Conservation (phyloP, 768 basidiomycete genomes). For the Collybiopsis confluens region DNA sequence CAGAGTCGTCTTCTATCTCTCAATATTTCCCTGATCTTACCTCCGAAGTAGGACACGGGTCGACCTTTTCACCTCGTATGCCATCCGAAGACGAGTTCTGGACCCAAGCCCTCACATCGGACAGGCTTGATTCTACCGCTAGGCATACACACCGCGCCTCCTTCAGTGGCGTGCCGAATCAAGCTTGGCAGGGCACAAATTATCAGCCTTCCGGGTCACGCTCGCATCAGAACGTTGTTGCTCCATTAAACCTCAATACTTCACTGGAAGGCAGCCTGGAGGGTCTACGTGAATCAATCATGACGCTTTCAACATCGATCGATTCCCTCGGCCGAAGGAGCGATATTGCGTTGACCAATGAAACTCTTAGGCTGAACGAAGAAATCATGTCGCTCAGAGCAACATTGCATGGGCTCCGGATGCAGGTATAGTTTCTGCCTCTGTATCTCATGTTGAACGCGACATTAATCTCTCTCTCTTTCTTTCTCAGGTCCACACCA, state of each 20-base stretch:
- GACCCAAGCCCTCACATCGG: not conserved
- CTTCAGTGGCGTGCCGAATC: slow-evolving; percentile 3
- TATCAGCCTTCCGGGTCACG: not conserved
- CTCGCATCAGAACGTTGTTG: slow-evolving; percentile 27
- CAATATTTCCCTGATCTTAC: slow-evolving; percentile 16
- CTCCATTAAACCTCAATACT: slow-evolving; percentile 60
- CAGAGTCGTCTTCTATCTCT: slow-evolving; percentile 13
- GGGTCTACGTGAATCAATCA: slow-evolving; percentile 56
- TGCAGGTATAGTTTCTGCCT: slow-evolving; percentile 52
- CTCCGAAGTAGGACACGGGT: not conserved
- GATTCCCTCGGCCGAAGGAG: slow-evolving; percentile 59
- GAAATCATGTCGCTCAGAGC: slow-evolving; percentile 68
- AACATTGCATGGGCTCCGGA: slow-evolving; percentile 69
- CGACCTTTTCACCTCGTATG: not conserved
- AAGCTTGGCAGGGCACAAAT: slow-evolving; percentile 13
- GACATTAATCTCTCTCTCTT: slow-evolving; percentile 12
- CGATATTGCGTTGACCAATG: slow-evolving; percentile 66
- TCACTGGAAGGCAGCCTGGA: slow-evolving; percentile 59
- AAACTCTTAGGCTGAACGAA: slow-evolving; percentile 67
- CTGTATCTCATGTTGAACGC: not conserved
- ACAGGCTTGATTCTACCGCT: not conserved
- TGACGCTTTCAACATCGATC: slow-evolving; percentile 53
- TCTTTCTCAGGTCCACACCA: slow-evolving; percentile 48
- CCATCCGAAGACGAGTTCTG: not conserved
- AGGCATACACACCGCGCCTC: not conserved